Evolutionary conservation across 2,329 filamentous ascomycete species (phyloP).

Genomic region (Phialocephala subalpina): DNA sequence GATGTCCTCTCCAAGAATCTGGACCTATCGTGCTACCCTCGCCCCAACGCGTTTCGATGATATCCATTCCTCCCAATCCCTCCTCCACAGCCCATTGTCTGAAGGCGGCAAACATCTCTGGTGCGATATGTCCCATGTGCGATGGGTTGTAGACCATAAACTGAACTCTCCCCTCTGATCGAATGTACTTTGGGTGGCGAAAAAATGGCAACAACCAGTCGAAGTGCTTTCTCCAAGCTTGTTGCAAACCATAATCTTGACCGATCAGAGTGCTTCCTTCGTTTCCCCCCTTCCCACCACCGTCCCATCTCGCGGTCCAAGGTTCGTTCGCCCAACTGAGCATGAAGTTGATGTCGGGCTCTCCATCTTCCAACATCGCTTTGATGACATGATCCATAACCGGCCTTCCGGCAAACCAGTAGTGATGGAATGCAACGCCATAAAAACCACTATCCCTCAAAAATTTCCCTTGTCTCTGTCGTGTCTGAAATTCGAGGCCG

Average conservation of each 20-base stretch:
- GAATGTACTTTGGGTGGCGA: constrained; percentile 24
- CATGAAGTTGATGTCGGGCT: constrained; percentile 27
- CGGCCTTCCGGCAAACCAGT: constrained; percentile 25
- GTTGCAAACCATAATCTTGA: constrained; percentile 20
- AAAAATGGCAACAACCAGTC: constrained; percentile 26
- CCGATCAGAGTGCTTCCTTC: constrained; percentile 17
- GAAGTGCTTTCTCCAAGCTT: constrained; percentile 25
- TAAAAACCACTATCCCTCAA: constrained; percentile 22
- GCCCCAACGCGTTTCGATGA: constrained; percentile 24
- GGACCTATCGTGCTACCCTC: constrained; percentile 14
- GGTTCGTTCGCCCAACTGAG: constrained; percentile 30
- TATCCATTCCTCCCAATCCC: constrained; percentile 24
- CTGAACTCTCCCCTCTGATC: constrained; percentile 21
- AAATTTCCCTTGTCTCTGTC: constrained; percentile 27
- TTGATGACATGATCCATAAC: constrained; percentile 27
- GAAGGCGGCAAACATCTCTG: constrained; percentile 22
- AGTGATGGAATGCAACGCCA: constrained; percentile 24
- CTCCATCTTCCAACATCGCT: constrained; percentile 27
- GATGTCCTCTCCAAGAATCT: constrained; percentile 15
- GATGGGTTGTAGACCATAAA: constrained; percentile 24
- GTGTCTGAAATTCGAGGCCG: constrained; percentile 25
- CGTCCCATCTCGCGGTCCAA: constrained; percentile 27
- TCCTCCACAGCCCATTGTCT: constrained; percentile 25
- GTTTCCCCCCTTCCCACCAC: background rate
- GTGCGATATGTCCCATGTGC: constrained; percentile 19